A percentile compares a stretch with the other conserved stretches of the same genome.
Conservation (phyloP, 1,284 basidiomycete species). For the Microbotryum scabiosae region DNA sequence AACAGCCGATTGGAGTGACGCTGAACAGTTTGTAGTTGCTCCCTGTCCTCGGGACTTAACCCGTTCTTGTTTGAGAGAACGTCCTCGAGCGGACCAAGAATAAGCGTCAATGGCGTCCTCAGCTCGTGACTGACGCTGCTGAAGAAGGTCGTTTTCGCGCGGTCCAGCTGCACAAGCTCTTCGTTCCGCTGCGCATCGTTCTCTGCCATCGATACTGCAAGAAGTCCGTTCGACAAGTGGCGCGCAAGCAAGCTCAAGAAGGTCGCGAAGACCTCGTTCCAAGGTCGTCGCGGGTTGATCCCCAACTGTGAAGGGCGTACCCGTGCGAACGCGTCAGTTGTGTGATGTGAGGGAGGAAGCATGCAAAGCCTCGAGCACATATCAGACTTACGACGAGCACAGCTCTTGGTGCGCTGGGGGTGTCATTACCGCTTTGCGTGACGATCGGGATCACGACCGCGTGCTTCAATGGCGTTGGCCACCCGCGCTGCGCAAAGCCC, state of each 20-base stretch:
- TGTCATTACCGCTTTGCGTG: slow-evolving; percentile 29
- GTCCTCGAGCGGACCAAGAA: slow-evolving; percentile 28
- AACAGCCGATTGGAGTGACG: not conserved
- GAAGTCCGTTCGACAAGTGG: slow-evolving; percentile 22
- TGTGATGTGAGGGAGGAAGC: no score
- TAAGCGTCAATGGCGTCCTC: slow-evolving; percentile 42
- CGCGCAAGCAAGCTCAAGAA: slow-evolving; percentile 21
- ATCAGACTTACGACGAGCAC: slow-evolving; percentile 28
- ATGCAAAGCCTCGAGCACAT: no score
- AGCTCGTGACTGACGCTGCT: slow-evolving; percentile 43
- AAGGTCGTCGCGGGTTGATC: no score
- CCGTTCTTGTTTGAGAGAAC: not conserved
- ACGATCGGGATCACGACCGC: slow-evolving; percentile 41
- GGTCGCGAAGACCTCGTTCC: slow-evolving; percentile 8
- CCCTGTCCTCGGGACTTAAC: not conserved
- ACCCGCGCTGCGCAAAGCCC: slow-evolving; percentile 26
- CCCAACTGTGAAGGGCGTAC: no score
- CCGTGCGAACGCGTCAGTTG: no score
- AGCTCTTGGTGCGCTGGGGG: slow-evolving; percentile 34
- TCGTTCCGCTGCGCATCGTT: slow-evolving; percentile 40
- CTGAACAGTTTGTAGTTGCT: slow-evolving; percentile 15
- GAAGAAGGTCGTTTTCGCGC: slow-evolving; percentile 37
- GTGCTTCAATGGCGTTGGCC: slow-evolving; percentile 39
- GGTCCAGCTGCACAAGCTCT: slow-evolving; percentile 42
- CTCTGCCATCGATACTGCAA: slow-evolving; percentile 35